phyloP scores from a whole-genome alignment of 2,329 filamentous ascomycete genomes.

The Aspergillus pseudonomiae region DNA sequence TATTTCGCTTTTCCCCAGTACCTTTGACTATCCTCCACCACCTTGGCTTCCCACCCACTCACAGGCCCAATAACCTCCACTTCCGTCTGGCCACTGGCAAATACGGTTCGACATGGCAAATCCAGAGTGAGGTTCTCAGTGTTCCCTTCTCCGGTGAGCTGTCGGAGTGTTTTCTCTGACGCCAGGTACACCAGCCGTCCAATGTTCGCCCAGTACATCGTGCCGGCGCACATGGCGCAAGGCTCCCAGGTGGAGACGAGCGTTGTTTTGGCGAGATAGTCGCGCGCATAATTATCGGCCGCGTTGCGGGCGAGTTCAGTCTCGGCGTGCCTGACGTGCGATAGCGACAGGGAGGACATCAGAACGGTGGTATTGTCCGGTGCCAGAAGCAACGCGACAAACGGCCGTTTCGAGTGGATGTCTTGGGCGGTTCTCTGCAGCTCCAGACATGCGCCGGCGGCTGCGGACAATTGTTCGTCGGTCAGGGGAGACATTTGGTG shows the following conservation, averaged over 20 bases:
- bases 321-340: conserved; percentile 59
- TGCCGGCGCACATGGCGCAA: conserved; percentile 56
- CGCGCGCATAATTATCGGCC: conserved; percentile 51
- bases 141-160: conserved; percentile 52
- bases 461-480: conserved; percentile 43
- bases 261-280: conserved; percentile 54
- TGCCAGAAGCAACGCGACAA: conserved; percentile 52
- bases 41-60: conserved; percentile 45
- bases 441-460: conserved; percentile 42
- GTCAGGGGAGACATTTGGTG: conserved; percentile 32
- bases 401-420: conserved; percentile 52
- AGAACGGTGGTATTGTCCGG: conserved; percentile 55
- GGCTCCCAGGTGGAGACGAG: conserved; percentile 59
- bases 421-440: conserved; percentile 50
- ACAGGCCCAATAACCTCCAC: conserved; percentile 56
- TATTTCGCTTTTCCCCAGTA: conserved; percentile 43
- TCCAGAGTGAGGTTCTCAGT: conserved; percentile 57
- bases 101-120: conserved; percentile 52
- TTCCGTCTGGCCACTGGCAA: conserved; percentile 52
- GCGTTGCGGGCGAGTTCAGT: conserved; percentile 54
- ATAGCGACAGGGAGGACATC: conserved; percentile 54
- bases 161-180: conserved; percentile 50
- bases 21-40: conserved; percentile 49
- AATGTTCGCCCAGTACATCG: conserved; percentile 57
- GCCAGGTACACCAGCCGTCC: conserved; percentile 56